Percentiles rank a stretch among this genome's conserved stretches.
phyloP scores from a whole-genome alignment of 257 asterid genomes.

The Vinca minor region DNA sequence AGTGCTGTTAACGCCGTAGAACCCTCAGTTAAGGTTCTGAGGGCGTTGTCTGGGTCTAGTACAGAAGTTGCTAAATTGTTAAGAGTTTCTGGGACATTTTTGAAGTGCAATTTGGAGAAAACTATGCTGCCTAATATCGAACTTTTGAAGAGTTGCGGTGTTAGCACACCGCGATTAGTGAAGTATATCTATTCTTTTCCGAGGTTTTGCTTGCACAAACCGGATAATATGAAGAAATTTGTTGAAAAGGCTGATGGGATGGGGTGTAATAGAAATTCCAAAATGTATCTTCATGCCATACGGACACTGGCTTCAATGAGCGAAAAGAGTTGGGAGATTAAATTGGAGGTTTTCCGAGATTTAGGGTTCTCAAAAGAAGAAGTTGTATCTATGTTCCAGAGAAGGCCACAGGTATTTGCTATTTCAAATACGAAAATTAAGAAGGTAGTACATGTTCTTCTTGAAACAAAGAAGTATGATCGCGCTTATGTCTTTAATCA shows the following conservation, averaged over 20 bases:
- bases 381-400: conserved; percentile 16
- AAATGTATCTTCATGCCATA: conserved; percentile 24
- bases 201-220: conserved; percentile 23
- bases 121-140: conserved; percentile 31
- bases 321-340: conserved; percentile 23
- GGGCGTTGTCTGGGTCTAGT: conserved; percentile 26
- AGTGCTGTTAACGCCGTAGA: conserved; percentile 12
- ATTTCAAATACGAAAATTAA: conserved; percentile 24
- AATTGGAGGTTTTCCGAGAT: conserved; percentile 25
- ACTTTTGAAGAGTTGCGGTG: conserved; percentile 33
- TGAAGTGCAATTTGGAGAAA: conserved; percentile 23
- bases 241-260: conserved; percentile 24
- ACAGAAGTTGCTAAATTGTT: conserved; percentile 22
- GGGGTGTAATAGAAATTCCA: conserved; percentile 28
- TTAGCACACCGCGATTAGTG: conserved; percentile 16
- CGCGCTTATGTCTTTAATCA: conserved; percentile 12
- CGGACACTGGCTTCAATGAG: conserved; percentile 19
- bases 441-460: conserved; percentile 19
- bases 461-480: conserved; percentile 24
- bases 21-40: conserved; percentile 23
- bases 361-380: conserved; percentile 32
- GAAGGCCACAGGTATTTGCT: conserved; percentile 18
- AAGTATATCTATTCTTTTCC: conserved; percentile 10
- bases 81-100: conserved; percentile 16
- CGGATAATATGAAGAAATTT: conserved; percentile 19